Evolutionary conservation across 805 yeast genomes (phyloP).

Genomic region (Ogataea nonfermentans): DNA sequence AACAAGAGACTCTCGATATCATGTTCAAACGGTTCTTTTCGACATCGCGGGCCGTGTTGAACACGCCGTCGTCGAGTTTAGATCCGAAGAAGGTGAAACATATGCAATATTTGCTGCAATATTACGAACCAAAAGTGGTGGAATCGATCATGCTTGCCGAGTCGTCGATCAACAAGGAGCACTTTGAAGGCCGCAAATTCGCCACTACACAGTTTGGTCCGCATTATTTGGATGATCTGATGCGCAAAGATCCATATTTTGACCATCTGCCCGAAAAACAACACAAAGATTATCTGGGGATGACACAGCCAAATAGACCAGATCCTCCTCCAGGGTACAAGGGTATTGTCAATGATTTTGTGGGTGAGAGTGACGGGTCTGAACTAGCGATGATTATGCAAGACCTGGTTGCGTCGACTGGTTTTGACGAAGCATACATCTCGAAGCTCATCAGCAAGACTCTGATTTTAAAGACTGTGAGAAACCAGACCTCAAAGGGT

Average conservation of each 20-base stretch:
- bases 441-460: slow-evolving; percentile 62
- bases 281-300: slow-evolving; percentile 19
- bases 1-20: slow-evolving; percentile 1
- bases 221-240: slow-evolving; percentile 65
- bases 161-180: slow-evolving; percentile 63
- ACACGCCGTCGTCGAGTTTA: slow-evolving; percentile 7
- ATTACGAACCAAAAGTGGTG: slow-evolving; percentile 77
- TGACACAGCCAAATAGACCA: slow-evolving; percentile 21
- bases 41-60: slow-evolving; percentile 7
- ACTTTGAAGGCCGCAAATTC: slow-evolving; percentile 46
- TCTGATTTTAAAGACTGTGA: slow-evolving; percentile 72
- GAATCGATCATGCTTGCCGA: slow-evolving; percentile 84
- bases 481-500: slow-evolving; percentile 91
- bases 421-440: slow-evolving; percentile 61
- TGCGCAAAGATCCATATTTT: slow-evolving; percentile 72
- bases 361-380: slow-evolving; percentile 22
- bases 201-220: slow-evolving; percentile 63
- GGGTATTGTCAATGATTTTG: slow-evolving; percentile 24
- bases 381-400: slow-evolving; percentile 24
- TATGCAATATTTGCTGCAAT: slow-evolving; percentile 59
- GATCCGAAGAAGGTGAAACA: slow-evolving; percentile 39
- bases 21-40: slow-evolving; percentile 16
- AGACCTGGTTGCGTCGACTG: slow-evolving; percentile 57
- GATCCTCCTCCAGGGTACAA: slow-evolving; percentile 24
- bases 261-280: slow-evolving; percentile 45